Evolutionary conservation across 345 rosid genomes (phyloP).

Genomic region (Stellera chamaejasme): DNA sequence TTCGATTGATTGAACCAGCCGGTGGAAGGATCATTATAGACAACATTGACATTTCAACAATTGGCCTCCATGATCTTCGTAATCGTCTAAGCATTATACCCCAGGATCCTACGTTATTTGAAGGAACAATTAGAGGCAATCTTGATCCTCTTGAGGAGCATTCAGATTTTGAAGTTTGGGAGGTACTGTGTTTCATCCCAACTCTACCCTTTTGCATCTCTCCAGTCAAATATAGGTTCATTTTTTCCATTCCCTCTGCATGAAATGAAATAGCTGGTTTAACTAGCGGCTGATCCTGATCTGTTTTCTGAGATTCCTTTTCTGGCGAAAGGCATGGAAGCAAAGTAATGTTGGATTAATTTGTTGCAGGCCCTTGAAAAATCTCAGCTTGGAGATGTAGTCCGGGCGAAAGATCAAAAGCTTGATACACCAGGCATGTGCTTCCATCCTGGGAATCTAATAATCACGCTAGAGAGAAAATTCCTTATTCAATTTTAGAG

Average conservation of each 20-base stretch:
- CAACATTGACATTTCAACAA: conserved; percentile 77
- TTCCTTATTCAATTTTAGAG: background rate
- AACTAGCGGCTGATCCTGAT: too few species aligned
- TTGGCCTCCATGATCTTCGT: conserved; percentile 98
- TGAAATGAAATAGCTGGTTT: background rate
- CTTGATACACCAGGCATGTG: conserved; percentile 80
- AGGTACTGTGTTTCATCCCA: conserved; percentile 31
- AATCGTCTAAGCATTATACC: conserved; percentile 93
- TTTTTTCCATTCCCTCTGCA: background rate
- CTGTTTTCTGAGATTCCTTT: too few species aligned
- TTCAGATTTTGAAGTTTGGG: conserved; percentile 83
- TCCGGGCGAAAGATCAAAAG: conserved; percentile 77
- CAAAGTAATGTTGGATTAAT: background rate
- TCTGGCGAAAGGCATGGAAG: too few species aligned
- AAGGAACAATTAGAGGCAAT: conserved; percentile 89
- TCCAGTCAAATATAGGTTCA: conserved; percentile 2
- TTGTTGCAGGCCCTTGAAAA: conserved; percentile 80
- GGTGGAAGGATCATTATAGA: conserved; percentile 80
- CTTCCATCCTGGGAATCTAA: conserved; percentile 3
- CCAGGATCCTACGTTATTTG: conserved; percentile 96
- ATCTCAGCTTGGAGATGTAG: conserved; percentile 85
- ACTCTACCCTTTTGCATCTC: background rate
- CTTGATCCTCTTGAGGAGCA: conserved; percentile 98
- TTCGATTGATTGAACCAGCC: conserved; percentile 86
- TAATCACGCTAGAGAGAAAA: background rate